Evolutionary conservation across 345 rosid genomes (phyloP), one percentile per base, ranked within the genome.

Genomic region (Eucalyptus sp.): DNA sequence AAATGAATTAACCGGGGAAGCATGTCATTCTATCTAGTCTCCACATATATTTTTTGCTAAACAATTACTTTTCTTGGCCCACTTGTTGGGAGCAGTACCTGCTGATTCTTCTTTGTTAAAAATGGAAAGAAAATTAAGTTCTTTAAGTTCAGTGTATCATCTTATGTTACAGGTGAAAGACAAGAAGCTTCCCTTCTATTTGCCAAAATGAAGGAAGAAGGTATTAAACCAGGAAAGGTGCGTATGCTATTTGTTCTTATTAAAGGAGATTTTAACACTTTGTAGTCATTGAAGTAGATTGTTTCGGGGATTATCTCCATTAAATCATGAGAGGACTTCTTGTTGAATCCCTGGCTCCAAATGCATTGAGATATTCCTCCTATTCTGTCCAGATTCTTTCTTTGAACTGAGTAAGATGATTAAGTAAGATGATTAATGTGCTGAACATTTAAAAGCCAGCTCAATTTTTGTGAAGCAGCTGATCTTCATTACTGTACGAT

Each of bases 141-240:
- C 62, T 86, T 18, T 25, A 50, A 20, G 83, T 41, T 3, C 15
- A 37, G 2, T 20, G 27, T 76, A 76, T 76, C 83, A 41, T 54
- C 44, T 33, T 20, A 43, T 88, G 80, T 92, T 92, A 66, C 93
- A 97, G 99, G 99, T 85, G 93, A 95, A 89, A 92, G 87, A 86
- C 91, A 87, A 50, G 95, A 94, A 92, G 97, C 97, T 88, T 91
- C 92, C 86, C 88, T 89, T 48, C 90, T 97, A 87, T 96, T 96
- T 89, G 50, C 88, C 89, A 92, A 93, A 90, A 93, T 96, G 97
- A 96, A 89, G 93, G 94, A 92, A 91, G 95, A 92, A 91, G 97
- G 98, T 90, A 94, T 95, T 89, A 95, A 91, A 87, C 98, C 97
- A 64, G 98, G 95, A 90, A 88, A 31, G 96, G 99, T 95, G 95